Evolutionary conservation across 257 asterid species (phyloP).

Genomic region (Perilla frutescens): DNA sequence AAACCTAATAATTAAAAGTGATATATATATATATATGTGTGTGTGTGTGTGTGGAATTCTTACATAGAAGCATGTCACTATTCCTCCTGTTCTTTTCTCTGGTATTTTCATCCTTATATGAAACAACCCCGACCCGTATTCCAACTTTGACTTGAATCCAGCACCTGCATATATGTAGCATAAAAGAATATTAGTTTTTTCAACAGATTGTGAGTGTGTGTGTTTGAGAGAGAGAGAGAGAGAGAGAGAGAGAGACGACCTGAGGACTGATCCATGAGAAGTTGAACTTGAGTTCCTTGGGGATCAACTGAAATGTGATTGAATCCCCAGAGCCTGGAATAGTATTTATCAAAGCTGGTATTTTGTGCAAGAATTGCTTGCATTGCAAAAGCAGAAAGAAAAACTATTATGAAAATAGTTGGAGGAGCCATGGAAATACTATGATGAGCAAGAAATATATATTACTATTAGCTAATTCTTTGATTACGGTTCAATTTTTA

Average conservation of each 20-base stretch:
- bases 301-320: slow-evolving; percentile 48
- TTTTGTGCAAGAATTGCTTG: slow-evolving; percentile 9
- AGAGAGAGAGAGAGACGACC: slow-evolving; percentile 31
- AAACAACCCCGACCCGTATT: slow-evolving; percentile 54
- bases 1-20: too few relatives aligned
- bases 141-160: slow-evolving; percentile 58
- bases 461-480: background rate
- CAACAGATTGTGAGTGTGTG: background rate
- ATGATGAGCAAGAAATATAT: background rate
- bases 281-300: slow-evolving; percentile 45
- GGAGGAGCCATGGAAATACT: slow-evolving; percentile 36
- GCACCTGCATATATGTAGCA: slow-evolving; percentile 38
- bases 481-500: background rate
- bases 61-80: slow-evolving; percentile 57
- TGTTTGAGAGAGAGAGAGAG: slow-evolving; percentile 11
- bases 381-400: background rate
- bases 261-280: slow-evolving; percentile 44
- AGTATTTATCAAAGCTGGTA: slow-evolving; percentile 40
- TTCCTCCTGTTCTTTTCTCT: slow-evolving; percentile 44
- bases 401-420: background rate
- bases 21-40: too few relatives aligned
- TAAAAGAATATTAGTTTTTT: too few relatives aligned
- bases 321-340: slow-evolving; percentile 48
- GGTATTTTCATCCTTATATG: slow-evolving; percentile 55
- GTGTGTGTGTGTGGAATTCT: background rate